Percentiles rank a stretch among this genome's conserved stretches.
These are phyloP conservation scores for Naegleria gruberi DNA, from an alignment of 208 protist genomes.

Conservation along the genomic window DNA sequence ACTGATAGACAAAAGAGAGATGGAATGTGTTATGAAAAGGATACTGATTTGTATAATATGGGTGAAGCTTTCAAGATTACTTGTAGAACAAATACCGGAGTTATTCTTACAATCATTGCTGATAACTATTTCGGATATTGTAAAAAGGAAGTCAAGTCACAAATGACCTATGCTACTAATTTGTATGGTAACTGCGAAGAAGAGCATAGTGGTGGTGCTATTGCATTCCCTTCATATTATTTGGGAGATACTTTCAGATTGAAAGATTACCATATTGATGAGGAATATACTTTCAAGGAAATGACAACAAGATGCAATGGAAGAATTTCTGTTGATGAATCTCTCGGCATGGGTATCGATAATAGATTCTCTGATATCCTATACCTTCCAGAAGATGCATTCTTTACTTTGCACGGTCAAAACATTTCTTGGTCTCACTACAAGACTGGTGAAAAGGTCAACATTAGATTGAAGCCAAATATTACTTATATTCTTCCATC, in stretches of 20 bases:
- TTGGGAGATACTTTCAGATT: constrained; percentile 30
- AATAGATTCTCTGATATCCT: constrained; percentile 26
- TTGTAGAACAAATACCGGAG: constrained; percentile 27
- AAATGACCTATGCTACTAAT: constrained; percentile 42
- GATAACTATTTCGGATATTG: constrained; percentile 50
- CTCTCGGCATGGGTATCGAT: constrained; percentile 31
- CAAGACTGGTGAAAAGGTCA: constrained; percentile 18
- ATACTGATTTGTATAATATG: constrained; percentile 42
- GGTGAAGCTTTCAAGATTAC: constrained; percentile 45
- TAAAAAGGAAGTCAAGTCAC: constrained; percentile 50
- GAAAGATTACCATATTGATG: constrained; percentile 3
- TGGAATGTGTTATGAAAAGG: constrained; percentile 43
- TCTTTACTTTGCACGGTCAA: constrained; percentile 29
- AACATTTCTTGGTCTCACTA: constrained; percentile 23
- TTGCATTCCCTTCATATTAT: constrained; percentile 29
- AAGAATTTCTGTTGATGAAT: neutral
- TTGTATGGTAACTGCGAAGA: constrained; percentile 38
- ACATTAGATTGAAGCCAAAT: constrained; percentile 24
- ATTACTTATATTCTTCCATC: constrained; percentile 40
- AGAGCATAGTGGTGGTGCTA: constrained; percentile 37
- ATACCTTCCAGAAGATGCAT: constrained; percentile 35
- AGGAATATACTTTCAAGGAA: neutral
- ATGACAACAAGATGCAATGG: neutral
- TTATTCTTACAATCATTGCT: constrained; percentile 41
- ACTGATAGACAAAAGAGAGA: constrained; percentile 34